Evolutionary conservation across 179 eudicot species (phyloP).

Genomic region (Beta macrorhiza): DNA sequence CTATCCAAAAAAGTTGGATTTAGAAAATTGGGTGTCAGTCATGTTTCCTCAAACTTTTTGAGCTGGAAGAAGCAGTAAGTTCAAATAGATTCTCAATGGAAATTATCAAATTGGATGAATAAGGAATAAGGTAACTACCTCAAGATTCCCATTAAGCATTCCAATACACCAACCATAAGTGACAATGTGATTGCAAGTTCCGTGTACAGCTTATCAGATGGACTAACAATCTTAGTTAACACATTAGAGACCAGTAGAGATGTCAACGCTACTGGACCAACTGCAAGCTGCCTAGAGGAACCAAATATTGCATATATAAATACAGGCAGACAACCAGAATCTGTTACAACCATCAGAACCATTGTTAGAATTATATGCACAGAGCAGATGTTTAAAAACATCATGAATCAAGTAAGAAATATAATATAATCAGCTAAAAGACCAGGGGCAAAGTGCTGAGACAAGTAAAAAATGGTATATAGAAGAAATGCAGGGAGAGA

Average conservation of each 20-base stretch:
- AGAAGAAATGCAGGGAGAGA: neutral
- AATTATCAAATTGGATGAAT: neutral
- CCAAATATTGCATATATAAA: constrained; percentile 95
- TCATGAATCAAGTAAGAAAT: neutral
- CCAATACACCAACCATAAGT: constrained; percentile 92
- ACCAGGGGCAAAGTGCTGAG: neutral
- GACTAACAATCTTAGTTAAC: constrained; percentile 63
- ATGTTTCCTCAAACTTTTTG: neutral
- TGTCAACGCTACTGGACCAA: constrained; percentile 98
- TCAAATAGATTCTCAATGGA: neutral
- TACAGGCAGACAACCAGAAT: constrained; percentile 88
- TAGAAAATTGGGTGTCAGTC: neutral
- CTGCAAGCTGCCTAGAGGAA: constrained; percentile 97
- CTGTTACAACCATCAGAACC: constrained; percentile 43
- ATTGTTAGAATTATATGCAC: constrained; percentile 20
- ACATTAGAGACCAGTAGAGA: constrained; percentile 92
- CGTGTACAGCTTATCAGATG: constrained; percentile 76
- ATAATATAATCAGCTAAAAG: neutral
- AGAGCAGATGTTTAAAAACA: constrained; percentile 2
- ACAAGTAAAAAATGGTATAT: neutral
- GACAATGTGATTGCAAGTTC: constrained; percentile 96
- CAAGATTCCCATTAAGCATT: constrained; percentile 90
- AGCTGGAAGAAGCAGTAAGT: neutral
- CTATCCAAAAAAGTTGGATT: neutral
- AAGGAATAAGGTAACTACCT: constrained; percentile 46